Evolutionary conservation across 805 yeast species (phyloP).

Genomic region (Candida alai): DNA sequence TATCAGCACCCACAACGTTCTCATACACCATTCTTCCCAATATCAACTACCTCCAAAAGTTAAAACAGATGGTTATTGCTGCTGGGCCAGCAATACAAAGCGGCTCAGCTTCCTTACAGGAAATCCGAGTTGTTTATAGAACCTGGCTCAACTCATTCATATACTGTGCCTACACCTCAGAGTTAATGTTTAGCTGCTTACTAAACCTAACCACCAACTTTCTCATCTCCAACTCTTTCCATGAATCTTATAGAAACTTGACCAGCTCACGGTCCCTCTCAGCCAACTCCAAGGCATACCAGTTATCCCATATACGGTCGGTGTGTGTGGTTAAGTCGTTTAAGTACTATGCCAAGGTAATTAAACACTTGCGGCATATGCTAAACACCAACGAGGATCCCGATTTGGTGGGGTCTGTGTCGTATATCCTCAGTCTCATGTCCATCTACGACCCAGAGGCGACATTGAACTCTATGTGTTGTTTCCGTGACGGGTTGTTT

Average conservation of each 20-base stretch:
- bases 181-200: conserved; percentile 33
- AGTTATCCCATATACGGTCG: conserved; percentile 2
- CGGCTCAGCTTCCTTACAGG: conserved; percentile 25
- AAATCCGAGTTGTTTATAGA: conserved; percentile 28
- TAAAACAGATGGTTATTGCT: conserved; percentile 7
- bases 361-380: conserved; percentile 26
- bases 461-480: conserved; percentile 29
- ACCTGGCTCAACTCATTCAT: conserved; percentile 32
- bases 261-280: not conserved
- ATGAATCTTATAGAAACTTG: conserved; percentile 1
- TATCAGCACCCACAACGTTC: not conserved
- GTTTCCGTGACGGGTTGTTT: conserved; percentile 40
- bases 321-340: conserved; percentile 28
- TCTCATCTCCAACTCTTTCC: conserved; percentile 24
- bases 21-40: not conserved
- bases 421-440: conserved; percentile 37
- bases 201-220: conserved; percentile 37
- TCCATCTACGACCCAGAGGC: conserved; percentile 43
- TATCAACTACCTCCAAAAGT: conserved; percentile 6
- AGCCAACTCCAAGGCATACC: not conserved
- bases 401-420: conserved; percentile 29
- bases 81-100: conserved; percentile 16
- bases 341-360: conserved; percentile 33
- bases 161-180: conserved; percentile 18
- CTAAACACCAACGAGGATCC: conserved; percentile 28